Evolutionary conservation across 2,329 filamentous ascomycete genomes (phyloP).

Genomic region (Trichoderma cornu-damae): DNA sequence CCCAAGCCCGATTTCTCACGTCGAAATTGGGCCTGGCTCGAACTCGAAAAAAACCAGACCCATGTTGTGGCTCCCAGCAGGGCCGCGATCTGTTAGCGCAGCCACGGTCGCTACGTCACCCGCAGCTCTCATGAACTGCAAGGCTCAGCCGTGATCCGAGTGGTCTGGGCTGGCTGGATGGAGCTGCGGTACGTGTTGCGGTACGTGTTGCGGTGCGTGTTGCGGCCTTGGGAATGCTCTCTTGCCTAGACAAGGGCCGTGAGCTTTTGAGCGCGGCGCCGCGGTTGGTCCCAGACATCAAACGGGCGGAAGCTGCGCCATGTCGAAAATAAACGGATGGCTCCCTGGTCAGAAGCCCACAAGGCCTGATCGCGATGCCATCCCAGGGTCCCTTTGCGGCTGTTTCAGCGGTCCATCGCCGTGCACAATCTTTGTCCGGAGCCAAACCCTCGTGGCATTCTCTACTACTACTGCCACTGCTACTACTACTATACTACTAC

Average conservation of each 20-base stretch:
- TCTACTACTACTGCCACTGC: no score
- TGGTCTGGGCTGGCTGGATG: neutral
- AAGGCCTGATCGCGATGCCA: neutral
- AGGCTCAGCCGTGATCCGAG: constrained; percentile 17
- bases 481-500: no score
- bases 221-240: neutral
- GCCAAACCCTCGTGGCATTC: neutral
- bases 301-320: constrained; percentile 4
- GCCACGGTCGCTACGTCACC: constrained; percentile 20
- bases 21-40: constrained; percentile 4
- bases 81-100: constrained; percentile 10
- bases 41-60: neutral
- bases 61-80: constrained; percentile 13
- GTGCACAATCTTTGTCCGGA: no score
- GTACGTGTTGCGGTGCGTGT: constrained; percentile 1
- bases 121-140: constrained; percentile 5
- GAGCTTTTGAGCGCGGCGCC: neutral
- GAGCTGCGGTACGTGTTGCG: neutral
- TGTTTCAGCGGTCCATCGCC: neutral
- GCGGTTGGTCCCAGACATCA: constrained; percentile 11
- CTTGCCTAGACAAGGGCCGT: neutral
- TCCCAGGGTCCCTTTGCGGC: neutral
- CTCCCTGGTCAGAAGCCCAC: neutral
- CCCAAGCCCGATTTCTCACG: neutral
- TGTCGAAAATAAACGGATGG: neutral